A percentile compares a stretch with the other conserved stretches of the same genome.
Evolutionary conservation across 495 filamentous ascomycete genomes (phyloP).

Genomic region (Lophium mytilinum): DNA sequence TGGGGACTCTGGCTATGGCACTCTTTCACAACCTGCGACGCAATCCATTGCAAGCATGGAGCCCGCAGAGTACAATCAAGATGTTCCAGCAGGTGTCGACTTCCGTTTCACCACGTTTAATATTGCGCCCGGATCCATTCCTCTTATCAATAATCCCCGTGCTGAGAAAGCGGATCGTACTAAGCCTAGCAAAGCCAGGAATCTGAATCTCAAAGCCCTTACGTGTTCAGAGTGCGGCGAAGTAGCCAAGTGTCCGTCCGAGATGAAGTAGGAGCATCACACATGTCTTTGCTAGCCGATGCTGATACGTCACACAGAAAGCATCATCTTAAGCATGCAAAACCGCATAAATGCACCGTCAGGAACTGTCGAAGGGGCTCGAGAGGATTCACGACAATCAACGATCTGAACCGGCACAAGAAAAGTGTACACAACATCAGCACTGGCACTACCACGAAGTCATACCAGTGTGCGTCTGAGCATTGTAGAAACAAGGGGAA

Average conservation of each 20-base stretch:
- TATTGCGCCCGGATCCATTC: neutral
- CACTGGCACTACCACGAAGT: conserved; percentile 41
- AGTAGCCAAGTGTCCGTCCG: conserved; percentile 23
- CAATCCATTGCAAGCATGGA: neutral
- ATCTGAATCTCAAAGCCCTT: conserved; percentile 6
- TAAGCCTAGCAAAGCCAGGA: conserved; percentile 10
- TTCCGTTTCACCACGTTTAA: neutral
- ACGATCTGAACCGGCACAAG: conserved; percentile 48
- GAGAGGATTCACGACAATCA: conserved; percentile 71
- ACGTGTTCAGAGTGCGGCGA: conserved; percentile 19
- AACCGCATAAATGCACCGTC: conserved; percentile 60
- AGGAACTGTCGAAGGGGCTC: conserved; percentile 46
- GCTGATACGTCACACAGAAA: conserved; percentile 50
- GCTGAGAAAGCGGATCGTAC: too few relatives aligned
- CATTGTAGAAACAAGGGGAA: conserved; percentile 62
- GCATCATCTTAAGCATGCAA: conserved; percentile 69
- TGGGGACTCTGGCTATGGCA: conserved; percentile 24
- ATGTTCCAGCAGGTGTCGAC: neutral
- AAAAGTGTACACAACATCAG: conserved; percentile 25
- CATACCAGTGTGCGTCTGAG: conserved; percentile 58
- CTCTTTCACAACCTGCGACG: neutral
- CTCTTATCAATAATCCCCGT: neutral
- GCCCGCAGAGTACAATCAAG: neutral
- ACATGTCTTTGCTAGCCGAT: too few relatives aligned
- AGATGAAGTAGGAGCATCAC: conserved; percentile 17